Conservation (phyloP, 176 grass and related monocot species). For the Zoysia japonica region DNA sequence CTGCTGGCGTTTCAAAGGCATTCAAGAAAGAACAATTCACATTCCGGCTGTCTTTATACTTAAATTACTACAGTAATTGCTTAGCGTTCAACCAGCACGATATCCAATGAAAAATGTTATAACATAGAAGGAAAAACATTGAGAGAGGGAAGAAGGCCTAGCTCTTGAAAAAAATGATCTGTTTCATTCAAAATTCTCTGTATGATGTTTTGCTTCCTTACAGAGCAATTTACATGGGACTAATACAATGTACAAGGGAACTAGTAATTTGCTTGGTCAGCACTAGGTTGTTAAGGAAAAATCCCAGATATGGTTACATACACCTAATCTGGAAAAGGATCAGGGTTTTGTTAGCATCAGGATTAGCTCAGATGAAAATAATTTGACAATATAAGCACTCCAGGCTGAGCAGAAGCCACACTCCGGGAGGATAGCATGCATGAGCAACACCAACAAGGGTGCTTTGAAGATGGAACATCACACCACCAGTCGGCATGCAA, state of each 20-base stretch:
- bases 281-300: constrained; percentile 14
- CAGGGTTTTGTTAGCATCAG: constrained; percentile 47
- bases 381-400: constrained; percentile 11
- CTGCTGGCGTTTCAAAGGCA: not conserved
- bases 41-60: not conserved
- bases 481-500: constrained; percentile 53
- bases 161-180: constrained; percentile 15
- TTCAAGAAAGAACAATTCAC: not conserved
- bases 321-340: constrained; percentile 17
- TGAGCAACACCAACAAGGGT: constrained; percentile 27
- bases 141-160: not conserved
- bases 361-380: constrained; percentile 38
- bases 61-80: constrained; percentile 15
- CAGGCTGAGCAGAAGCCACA: constrained; percentile 29
- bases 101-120: not conserved
- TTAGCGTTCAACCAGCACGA: not conserved
- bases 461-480: constrained; percentile 37
- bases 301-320: constrained; percentile 34
- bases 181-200: constrained; percentile 35
- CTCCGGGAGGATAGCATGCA: constrained; percentile 27
- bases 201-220: constrained; percentile 22
- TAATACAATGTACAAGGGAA: constrained; percentile 30
- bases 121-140: not conserved
- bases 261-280: not conserved
- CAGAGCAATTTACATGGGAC: constrained; percentile 42